Evolutionary conservation across 805 yeast species (phyloP).

Genomic region (Candida krabiensis): DNA sequence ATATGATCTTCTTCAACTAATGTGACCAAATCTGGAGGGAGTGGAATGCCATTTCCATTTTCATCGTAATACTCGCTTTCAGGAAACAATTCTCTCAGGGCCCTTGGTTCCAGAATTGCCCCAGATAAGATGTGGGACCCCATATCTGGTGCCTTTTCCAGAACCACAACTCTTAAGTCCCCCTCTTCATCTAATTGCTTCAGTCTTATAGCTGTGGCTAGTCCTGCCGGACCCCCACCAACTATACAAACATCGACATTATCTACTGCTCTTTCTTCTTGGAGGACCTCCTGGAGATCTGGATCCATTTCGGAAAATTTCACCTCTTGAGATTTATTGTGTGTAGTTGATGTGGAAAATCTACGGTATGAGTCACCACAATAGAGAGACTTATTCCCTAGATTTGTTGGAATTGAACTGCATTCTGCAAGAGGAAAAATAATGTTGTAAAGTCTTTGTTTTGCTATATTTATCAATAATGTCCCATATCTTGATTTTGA

Average conservation of each 20-base stretch:
- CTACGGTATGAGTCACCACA: too few species aligned
- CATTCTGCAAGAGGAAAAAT: too few species aligned
- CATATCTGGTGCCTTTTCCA: conserved; percentile 91
- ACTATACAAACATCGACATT: conserved; percentile 92
- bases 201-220: conserved; percentile 86
- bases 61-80: conserved; percentile 55
- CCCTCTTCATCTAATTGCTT: conserved; percentile 79
- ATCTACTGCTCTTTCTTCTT: conserved; percentile 76
- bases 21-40: conserved; percentile 78
- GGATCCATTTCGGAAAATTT: conserved; percentile 30
- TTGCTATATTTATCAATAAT: too few species aligned
- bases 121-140: conserved; percentile 94
- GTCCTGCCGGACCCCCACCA: conserved; percentile 98
- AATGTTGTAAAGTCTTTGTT: too few species aligned
- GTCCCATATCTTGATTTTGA: too few species aligned
- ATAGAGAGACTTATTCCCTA: too few species aligned
- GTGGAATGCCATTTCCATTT: conserved; percentile 59
- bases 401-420: too few species aligned
- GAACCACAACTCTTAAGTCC: conserved; percentile 73
- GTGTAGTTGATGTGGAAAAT: conserved; percentile 2
- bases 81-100: conserved; percentile 80
- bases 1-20: conserved; percentile 73
- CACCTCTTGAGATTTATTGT: conserved; percentile 23
- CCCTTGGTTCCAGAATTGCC: conserved; percentile 89
- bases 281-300: conserved; percentile 48